Evolutionary conservation across 2,329 filamentous ascomycete genomes (phyloP).

Genomic region (Elsinoe australis): DNA sequence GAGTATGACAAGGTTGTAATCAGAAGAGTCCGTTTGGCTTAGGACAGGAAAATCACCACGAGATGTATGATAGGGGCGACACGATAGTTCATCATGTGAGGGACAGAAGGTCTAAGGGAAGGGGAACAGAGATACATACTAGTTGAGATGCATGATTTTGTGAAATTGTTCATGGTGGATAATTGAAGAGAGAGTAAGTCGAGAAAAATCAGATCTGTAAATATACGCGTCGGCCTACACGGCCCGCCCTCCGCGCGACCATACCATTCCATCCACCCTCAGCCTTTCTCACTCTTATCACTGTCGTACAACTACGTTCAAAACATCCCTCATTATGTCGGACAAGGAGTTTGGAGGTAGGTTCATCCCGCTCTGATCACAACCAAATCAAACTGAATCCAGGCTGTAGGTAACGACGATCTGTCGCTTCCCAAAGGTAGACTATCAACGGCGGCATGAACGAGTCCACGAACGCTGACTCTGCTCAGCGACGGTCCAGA

Average conservation of each 20-base stretch:
- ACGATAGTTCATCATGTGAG: conserved; percentile 45
- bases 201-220: background rate
- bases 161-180: background rate
- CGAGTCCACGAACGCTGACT: background rate
- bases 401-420: conserved; percentile 46
- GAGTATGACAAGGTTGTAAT: conserved; percentile 17
- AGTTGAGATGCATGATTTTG: background rate
- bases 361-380: conserved; percentile 20
- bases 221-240: background rate
- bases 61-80: conserved; percentile 56
- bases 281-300: background rate
- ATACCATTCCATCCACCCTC: background rate
- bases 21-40: conserved; percentile 49
- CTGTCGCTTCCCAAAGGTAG: conserved; percentile 53
- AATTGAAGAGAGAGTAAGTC: no score
- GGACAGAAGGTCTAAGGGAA: background rate
- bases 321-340: conserved; percentile 39
- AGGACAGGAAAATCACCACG: conserved; percentile 55
- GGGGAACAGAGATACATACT: no score
- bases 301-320: no score
- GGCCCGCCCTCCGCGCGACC: background rate
- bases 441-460: background rate
- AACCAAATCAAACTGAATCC: conserved; percentile 16
- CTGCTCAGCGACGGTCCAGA: conserved; percentile 56
- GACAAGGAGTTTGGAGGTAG: conserved; percentile 48